Evolutionary conservation across 1,139 yeast genomes (phyloP).

Genomic region (Yamadazyma sp.): DNA sequence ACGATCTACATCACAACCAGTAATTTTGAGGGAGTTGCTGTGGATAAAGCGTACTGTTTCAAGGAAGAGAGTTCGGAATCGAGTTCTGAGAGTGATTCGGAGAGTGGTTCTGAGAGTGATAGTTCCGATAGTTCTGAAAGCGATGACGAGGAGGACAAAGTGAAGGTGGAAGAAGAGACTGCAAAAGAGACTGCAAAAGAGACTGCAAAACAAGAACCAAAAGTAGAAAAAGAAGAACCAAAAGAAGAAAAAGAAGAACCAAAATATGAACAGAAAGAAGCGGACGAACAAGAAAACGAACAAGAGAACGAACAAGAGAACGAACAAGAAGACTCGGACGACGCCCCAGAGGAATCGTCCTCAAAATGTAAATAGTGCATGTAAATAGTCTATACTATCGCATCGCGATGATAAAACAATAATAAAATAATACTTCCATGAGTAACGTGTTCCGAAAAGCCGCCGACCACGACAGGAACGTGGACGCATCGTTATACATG

Average conservation of each 20-base stretch:
- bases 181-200: not conserved
- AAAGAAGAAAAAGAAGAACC: not conserved
- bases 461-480: constrained; percentile 51
- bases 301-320: not conserved
- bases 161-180: not conserved
- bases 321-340: constrained; percentile 5
- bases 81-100: constrained; percentile 15
- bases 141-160: constrained; percentile 4
- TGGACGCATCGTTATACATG: constrained; percentile 70
- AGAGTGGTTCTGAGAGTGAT: constrained; percentile 4
- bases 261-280: not conserved
- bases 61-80: constrained; percentile 2
- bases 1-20: constrained; percentile 48
- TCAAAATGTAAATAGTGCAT: too few relatives aligned
- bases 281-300: not conserved
- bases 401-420: not conserved
- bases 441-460: constrained; percentile 32
- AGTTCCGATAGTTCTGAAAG: constrained; percentile 4
- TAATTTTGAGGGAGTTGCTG: constrained; percentile 14
- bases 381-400: constrained; percentile 3
- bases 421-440: constrained; percentile 18
- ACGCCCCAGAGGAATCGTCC: constrained; percentile 17
- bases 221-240: not conserved
- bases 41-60: constrained; percentile 20
- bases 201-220: too few relatives aligned